Percentiles rank a stretch among this genome's conserved stretches.
phyloP scores from a whole-genome alignment of 768 basidiomycete genomes.

The Kwoniella europaea region DNA sequence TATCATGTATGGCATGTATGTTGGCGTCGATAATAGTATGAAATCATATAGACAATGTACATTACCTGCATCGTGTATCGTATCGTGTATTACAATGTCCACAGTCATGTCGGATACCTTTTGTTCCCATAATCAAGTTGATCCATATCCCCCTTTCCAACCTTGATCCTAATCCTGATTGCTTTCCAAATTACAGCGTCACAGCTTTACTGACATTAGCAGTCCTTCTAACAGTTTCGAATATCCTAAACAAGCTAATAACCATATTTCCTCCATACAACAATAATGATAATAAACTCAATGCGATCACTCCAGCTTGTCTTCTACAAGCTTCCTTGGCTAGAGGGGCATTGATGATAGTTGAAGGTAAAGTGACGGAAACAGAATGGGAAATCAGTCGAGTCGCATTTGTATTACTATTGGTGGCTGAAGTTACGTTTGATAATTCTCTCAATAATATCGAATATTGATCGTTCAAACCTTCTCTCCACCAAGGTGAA shows the following conservation, averaged over 20 bases:
- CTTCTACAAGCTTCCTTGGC: slow-evolving; percentile 43
- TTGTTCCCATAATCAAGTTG: background rate
- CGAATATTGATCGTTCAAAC: slow-evolving; percentile 29
- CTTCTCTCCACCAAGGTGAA: slow-evolving; percentile 51
- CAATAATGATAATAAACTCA: slow-evolving; percentile 40
- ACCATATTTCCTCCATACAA: slow-evolving; percentile 55
- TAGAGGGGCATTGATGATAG: slow-evolving; percentile 29
- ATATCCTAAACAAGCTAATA: slow-evolving; percentile 55
- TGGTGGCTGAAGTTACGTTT: background rate
- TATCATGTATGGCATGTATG: too few species aligned
- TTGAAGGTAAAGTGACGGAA: slow-evolving; percentile 41
- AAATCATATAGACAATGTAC: too few species aligned
- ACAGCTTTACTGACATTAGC: slow-evolving; percentile 33
- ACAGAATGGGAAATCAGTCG: slow-evolving; percentile 27
- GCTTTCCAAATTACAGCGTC: background rate
- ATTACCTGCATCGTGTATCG: too few species aligned
- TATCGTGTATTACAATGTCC: too few species aligned
- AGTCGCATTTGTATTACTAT: background rate
- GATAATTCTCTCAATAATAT: slow-evolving; percentile 25
- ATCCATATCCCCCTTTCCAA: background rate
- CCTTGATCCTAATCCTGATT: background rate
- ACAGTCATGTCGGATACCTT: background rate
- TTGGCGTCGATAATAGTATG: too few species aligned
- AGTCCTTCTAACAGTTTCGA: slow-evolving; percentile 52
- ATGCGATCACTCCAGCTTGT: slow-evolving; percentile 49